Conservation (phyloP, 805 yeast genomes). For the Candida insectorum region DNA sequence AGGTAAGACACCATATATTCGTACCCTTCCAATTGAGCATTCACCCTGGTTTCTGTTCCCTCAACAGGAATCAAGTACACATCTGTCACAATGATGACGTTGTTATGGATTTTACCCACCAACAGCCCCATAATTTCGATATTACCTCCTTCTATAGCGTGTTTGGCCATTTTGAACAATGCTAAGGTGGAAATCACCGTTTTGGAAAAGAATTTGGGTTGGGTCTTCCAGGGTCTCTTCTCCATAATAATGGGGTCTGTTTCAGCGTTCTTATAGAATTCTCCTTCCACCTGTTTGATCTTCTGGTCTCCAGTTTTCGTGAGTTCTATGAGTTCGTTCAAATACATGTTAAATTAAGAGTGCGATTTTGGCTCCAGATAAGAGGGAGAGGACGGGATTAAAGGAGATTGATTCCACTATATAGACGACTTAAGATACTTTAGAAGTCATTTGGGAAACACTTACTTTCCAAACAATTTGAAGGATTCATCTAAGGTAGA, state of each 20-base stretch:
- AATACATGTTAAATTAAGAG: constrained; percentile 1
- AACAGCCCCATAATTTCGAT: constrained; percentile 96
- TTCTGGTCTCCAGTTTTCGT: constrained; percentile 3
- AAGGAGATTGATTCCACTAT: too few relatives aligned
- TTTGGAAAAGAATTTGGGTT: constrained; percentile 58
- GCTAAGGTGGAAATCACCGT: constrained; percentile 71
- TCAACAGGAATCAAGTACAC: constrained; percentile 87
- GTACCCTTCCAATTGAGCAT: constrained; percentile 90
- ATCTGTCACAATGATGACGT: constrained; percentile 68
- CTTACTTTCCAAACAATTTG: too few relatives aligned
- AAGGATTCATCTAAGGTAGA: too few relatives aligned
- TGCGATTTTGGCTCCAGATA: too few relatives aligned
- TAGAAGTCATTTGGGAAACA: too few relatives aligned
- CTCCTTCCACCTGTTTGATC: constrained; percentile 7
- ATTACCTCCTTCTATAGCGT: constrained; percentile 79
- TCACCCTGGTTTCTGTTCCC: constrained; percentile 94
- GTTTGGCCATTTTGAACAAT: constrained; percentile 68
- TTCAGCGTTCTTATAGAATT: constrained; percentile 3
- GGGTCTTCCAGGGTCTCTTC: constrained; percentile 51
- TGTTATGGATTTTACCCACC: constrained; percentile 65
- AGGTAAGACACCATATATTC: constrained; percentile 90
- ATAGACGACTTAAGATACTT: too few relatives aligned
- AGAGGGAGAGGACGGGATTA: too few relatives aligned
- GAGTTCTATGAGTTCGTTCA: constrained; percentile 6
- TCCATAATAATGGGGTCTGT: constrained; percentile 7